A percentile compares a stretch with the other conserved stretches of the same genome.
phyloP scores from a whole-genome alignment of 495 filamentous ascomycete genomes.

The Penicillium parvum region DNA sequence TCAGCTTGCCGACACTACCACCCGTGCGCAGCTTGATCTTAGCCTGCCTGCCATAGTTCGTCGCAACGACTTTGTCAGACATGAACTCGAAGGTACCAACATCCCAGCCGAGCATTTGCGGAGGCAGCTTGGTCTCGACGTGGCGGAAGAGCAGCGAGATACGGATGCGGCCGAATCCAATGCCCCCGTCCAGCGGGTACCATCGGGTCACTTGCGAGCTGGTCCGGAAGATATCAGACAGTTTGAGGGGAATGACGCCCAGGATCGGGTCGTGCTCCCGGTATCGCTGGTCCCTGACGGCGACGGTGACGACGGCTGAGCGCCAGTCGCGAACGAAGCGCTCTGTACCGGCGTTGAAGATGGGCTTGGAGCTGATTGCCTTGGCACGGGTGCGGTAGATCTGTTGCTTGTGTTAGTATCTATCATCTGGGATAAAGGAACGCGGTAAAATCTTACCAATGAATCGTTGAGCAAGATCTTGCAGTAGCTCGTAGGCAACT shows the following conservation, averaged over 20 bases:
- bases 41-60: conserved; percentile 51
- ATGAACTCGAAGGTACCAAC: conserved; percentile 89
- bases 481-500: conserved; percentile 84
- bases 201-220: conserved; percentile 72
- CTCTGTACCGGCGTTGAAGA: conserved; percentile 95
- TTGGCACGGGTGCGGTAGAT: conserved; percentile 88
- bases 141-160: conserved; percentile 84
- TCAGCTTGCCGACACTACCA: conserved; percentile 70
- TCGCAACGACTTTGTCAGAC: conserved; percentile 58
- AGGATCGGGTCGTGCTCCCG: conserved; percentile 93
- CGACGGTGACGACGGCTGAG: conserved; percentile 77
- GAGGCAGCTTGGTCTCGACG: conserved; percentile 77
- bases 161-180: conserved; percentile 83
- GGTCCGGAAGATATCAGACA: conserved; percentile 81
- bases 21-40: conserved; percentile 79
- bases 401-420: too few relatives aligned
- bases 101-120: conserved; percentile 81
- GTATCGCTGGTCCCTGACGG: conserved; percentile 81
- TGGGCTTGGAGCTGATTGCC: conserved; percentile 86
- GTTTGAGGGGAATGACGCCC: conserved; percentile 80
- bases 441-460: conserved; percentile 44
- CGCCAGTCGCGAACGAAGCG: conserved; percentile 94
- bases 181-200: conserved; percentile 65
- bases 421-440: too few relatives aligned
- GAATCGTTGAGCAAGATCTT: conserved; percentile 87